Evolutionary conservation across 768 basidiomycete species (phyloP).

Genomic region (Lentinus brumalis): DNA sequence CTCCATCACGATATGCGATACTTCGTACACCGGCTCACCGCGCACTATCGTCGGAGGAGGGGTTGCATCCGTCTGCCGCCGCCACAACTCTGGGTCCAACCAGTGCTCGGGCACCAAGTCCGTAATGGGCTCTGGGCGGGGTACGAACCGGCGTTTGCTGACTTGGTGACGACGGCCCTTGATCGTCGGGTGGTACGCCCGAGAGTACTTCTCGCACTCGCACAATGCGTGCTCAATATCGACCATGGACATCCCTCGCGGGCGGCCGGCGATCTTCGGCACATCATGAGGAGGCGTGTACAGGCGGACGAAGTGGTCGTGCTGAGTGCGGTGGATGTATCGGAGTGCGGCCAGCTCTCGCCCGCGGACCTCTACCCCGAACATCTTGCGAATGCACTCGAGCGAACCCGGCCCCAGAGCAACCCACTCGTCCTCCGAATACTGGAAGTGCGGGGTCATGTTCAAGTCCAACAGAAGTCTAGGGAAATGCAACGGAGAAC

Average conservation of each 20-base stretch:
- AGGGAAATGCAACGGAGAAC: background rate
- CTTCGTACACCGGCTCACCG: constrained; percentile 27
- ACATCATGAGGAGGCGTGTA: constrained; percentile 34
- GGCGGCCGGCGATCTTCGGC: constrained; percentile 26
- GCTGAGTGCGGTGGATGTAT: constrained; percentile 63
- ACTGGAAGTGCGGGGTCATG: constrained; percentile 49
- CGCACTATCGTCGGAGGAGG: constrained; percentile 6
- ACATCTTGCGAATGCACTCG: constrained; percentile 70
- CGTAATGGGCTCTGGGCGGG: constrained; percentile 26
- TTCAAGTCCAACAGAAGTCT: constrained; percentile 40
- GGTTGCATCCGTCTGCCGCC: constrained; percentile 5
- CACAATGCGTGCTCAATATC: constrained; percentile 82
- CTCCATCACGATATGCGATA: constrained; percentile 36
- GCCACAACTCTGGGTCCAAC: constrained; percentile 10
- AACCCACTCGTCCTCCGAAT: constrained; percentile 70
- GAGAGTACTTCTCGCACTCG: constrained; percentile 78
- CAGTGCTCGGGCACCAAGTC: constrained; percentile 30
- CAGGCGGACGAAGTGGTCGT: constrained; percentile 60
- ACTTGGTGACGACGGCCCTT: constrained; percentile 40
- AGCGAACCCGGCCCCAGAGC: constrained; percentile 66
- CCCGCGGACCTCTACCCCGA: constrained; percentile 43
- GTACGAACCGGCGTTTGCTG: constrained; percentile 21
- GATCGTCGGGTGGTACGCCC: constrained; percentile 52
- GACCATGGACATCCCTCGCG: constrained; percentile 51
- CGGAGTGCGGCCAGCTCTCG: constrained; percentile 62